A percentile compares a stretch with the other conserved stretches of the same genome.
These are phyloP conservation scores for Phytophthora boehmeriae DNA, from an alignment of 352 stramenopile genomes.

Conservation along the genomic window DNA sequence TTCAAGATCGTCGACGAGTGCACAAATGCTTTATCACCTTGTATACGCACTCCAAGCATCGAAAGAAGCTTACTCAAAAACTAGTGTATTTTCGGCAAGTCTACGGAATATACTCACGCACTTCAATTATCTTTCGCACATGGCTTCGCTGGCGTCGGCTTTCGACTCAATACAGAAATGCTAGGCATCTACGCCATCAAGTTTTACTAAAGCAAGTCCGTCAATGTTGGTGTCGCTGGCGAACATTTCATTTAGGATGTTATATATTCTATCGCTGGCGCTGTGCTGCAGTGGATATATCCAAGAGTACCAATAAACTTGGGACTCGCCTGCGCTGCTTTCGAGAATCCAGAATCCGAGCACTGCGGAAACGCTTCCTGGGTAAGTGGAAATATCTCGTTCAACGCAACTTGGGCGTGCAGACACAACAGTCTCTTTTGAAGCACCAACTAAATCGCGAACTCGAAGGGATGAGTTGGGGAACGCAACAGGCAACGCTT, in stretches of 20 bases:
- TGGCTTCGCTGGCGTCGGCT: constrained; percentile 41
- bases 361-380: constrained; percentile 8
- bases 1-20: constrained; percentile 7
- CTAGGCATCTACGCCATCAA: constrained; percentile 13
- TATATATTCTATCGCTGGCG: constrained; percentile 31
- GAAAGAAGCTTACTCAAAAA: constrained; percentile 35
- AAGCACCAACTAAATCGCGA: constrained; percentile 30
- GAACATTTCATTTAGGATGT: constrained; percentile 28
- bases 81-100: constrained; percentile 43
- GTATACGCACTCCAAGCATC: constrained; percentile 9
- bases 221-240: constrained; percentile 34
- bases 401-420: constrained; percentile 7
- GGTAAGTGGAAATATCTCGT: constrained; percentile 24
- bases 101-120: constrained; percentile 36
- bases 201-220: constrained; percentile 6
- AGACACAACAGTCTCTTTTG: constrained; percentile 23
- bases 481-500: constrained; percentile 5
- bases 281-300: constrained; percentile 1
- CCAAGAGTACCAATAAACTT: constrained; percentile 23
- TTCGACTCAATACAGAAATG: constrained; percentile 1
- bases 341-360: constrained; percentile 1
- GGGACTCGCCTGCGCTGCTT: constrained; percentile 45
- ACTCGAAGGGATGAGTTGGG: constrained; percentile 13
- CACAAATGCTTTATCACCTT: constrained; percentile 18
- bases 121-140: constrained; percentile 25